phyloP scores from a whole-genome alignment of 352 stramenopile genomes.

The Peronospora belbahrii region DNA sequence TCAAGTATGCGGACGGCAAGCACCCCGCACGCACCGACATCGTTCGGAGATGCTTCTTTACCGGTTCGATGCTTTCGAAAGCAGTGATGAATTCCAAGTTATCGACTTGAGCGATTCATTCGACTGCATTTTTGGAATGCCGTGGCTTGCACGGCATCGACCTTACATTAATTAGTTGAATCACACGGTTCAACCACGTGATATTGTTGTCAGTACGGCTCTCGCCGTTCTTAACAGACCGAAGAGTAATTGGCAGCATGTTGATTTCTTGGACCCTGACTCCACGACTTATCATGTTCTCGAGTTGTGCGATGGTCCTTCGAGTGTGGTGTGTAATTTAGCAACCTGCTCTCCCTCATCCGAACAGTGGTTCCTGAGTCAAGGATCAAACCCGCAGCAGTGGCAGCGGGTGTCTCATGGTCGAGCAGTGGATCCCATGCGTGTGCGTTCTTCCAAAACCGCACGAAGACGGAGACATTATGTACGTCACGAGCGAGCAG shows the following conservation, averaged over 20 bases:
- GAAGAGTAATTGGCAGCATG: background rate
- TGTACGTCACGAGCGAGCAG: too few relatives aligned
- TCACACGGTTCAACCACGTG: constrained; percentile 3
- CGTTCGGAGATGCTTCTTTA: constrained; percentile 10
- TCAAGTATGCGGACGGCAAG: constrained; percentile 15
- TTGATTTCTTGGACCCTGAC: background rate
- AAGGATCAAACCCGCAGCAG: background rate
- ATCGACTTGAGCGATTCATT: constrained; percentile 23
- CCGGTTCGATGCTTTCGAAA: constrained; percentile 13
- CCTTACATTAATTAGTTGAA: constrained; percentile 18
- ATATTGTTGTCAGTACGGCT: constrained; percentile 18
- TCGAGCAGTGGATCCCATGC: background rate
- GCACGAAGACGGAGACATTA: too few relatives aligned
- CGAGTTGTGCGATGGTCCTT: background rate
- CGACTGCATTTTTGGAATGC: constrained; percentile 29
- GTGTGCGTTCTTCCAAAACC: too few relatives aligned
- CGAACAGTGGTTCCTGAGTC: background rate
- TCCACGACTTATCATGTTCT: background rate
- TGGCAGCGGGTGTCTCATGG: background rate
- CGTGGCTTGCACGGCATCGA: constrained; percentile 21
- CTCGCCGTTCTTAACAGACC: background rate
- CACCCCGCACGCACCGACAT: constrained; percentile 1
- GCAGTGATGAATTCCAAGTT: constrained; percentile 20
- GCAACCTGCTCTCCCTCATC: background rate
- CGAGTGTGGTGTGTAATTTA: background rate